phyloP scores from a whole-genome alignment of 2,329 filamentous ascomycete genomes.

The Arachnomyces sp. region DNA sequence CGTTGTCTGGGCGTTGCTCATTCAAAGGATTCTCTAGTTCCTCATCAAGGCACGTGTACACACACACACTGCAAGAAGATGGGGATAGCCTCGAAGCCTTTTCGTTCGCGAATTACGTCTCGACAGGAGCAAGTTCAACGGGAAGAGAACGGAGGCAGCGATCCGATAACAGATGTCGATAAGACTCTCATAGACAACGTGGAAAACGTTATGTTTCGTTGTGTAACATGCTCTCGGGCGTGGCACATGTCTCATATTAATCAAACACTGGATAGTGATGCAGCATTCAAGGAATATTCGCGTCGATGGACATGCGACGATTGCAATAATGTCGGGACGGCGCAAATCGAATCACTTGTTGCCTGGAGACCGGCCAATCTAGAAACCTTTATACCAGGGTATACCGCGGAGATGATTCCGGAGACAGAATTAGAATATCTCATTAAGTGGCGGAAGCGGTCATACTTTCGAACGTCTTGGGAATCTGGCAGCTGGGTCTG shows the following conservation, averaged over 20 bases:
- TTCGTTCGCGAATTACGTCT: conserved; percentile 63
- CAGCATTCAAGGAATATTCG: conserved; percentile 65
- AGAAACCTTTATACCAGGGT: conserved; percentile 47
- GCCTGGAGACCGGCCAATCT: conserved; percentile 73
- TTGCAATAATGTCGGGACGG: conserved; percentile 56
- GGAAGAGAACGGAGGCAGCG: conserved; percentile 67
- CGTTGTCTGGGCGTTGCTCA: conserved; percentile 65
- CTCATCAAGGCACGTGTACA: conserved; percentile 65
- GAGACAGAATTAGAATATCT: conserved; percentile 88
- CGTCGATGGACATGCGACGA: conserved; percentile 72
- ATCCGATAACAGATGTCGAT: conserved; percentile 63
- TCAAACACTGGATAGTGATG: conserved; percentile 41
- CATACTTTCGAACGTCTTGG: conserved; percentile 79
- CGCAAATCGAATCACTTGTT: conserved; percentile 69
- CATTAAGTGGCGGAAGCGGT: conserved; percentile 74
- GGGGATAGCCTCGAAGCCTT: conserved; percentile 66
- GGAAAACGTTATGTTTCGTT: conserved; percentile 75
- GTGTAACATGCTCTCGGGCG: conserved; percentile 63
- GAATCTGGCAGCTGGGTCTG: conserved; percentile 84
- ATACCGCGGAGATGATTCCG: conserved; percentile 48
- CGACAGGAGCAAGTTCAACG: conserved; percentile 78
- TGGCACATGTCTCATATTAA: conserved; percentile 84
- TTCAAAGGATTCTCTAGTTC: conserved; percentile 62
- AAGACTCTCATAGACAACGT: conserved; percentile 63
- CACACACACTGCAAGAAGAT: conserved; percentile 54